phyloP scores from a whole-genome alignment of 495 filamentous ascomycete species.

The Annulohypoxylon bovei region DNA sequence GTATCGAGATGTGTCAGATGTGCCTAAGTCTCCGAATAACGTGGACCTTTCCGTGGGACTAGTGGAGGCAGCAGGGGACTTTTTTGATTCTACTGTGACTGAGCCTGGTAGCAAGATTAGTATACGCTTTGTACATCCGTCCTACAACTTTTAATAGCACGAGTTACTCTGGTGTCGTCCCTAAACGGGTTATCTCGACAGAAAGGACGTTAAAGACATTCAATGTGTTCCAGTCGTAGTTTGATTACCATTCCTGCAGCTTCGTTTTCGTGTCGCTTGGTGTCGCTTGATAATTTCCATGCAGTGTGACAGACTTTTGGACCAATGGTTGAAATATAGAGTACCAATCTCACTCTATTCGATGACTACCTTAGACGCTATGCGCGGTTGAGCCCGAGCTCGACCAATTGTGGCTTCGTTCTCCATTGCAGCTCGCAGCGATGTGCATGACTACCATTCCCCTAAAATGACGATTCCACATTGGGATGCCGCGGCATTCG shows the following conservation, averaged over 20 bases:
- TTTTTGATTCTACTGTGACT: constrained; percentile 43
- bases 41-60: constrained; percentile 27
- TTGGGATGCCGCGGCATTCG: constrained; percentile 29
- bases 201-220: not conserved
- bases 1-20: constrained; percentile 29
- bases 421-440: constrained; percentile 40
- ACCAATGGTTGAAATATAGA: constrained; percentile 23
- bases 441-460: constrained; percentile 35
- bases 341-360: constrained; percentile 30
- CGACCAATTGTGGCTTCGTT: constrained; percentile 32
- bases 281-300: constrained; percentile 27
- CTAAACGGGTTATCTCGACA: constrained; percentile 9
- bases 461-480: constrained; percentile 33
- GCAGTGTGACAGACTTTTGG: constrained; percentile 34
- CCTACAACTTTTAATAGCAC: constrained; percentile 48
- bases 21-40: constrained; percentile 31
- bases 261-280: constrained; percentile 40
- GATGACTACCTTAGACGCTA: constrained; percentile 35
- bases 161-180: constrained; percentile 33
- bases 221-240: constrained; percentile 3
- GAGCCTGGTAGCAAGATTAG: constrained; percentile 46
- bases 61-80: constrained; percentile 33
- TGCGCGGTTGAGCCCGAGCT: constrained; percentile 33
- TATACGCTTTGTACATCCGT: constrained; percentile 50
- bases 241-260: constrained; percentile 18